These are phyloP conservation scores for Neonectria faginata DNA, from an alignment of 2,329 filamentous ascomycete species.

Conservation along the genomic window DNA sequence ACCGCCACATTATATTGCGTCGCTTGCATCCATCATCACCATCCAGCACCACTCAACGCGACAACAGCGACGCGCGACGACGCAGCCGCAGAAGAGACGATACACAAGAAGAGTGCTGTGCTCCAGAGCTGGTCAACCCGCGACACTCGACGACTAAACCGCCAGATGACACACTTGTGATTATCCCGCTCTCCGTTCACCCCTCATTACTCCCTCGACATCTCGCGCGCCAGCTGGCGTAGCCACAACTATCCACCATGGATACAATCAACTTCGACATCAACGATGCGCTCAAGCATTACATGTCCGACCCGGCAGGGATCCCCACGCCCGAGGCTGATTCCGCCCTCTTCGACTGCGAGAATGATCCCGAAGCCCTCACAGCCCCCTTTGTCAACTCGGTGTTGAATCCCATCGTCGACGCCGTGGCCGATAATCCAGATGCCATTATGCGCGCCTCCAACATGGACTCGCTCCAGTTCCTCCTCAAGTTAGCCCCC, in stretches of 20 bases:
- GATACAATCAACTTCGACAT: slow-evolving; percentile 91
- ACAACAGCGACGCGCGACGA: slow-evolving; percentile 12
- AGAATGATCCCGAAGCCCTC: slow-evolving; percentile 88
- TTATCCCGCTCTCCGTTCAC: slow-evolving; percentile 20
- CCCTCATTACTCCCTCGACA: slow-evolving; percentile 25
- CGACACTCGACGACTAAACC: background rate
- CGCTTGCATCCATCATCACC: slow-evolving; percentile 23
- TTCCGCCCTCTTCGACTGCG: slow-evolving; percentile 85
- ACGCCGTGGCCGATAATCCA: slow-evolving; percentile 90
- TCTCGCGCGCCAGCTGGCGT: slow-evolving; percentile 35
- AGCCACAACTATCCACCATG: slow-evolving; percentile 59
- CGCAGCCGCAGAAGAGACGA: slow-evolving; percentile 2
- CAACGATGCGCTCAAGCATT: slow-evolving; percentile 95
- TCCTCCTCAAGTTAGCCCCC: slow-evolving; percentile 92
- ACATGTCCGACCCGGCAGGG: slow-evolving; percentile 89
- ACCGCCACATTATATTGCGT: slow-evolving; percentile 32
- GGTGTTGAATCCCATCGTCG: slow-evolving; percentile 90
- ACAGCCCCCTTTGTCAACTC: slow-evolving; percentile 83
- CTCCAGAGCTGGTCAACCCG: background rate
- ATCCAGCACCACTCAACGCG: slow-evolving; percentile 26
- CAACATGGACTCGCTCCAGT: slow-evolving; percentile 92
- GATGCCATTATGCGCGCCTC: slow-evolving; percentile 84
- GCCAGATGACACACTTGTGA: slow-evolving; percentile 33
- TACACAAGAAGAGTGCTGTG: slow-evolving; percentile 12
- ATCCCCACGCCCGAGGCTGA: slow-evolving; percentile 91